Evolutionary conservation across 768 basidiomycete genomes (phyloP).

Genomic region (Panellus pusillus): DNA sequence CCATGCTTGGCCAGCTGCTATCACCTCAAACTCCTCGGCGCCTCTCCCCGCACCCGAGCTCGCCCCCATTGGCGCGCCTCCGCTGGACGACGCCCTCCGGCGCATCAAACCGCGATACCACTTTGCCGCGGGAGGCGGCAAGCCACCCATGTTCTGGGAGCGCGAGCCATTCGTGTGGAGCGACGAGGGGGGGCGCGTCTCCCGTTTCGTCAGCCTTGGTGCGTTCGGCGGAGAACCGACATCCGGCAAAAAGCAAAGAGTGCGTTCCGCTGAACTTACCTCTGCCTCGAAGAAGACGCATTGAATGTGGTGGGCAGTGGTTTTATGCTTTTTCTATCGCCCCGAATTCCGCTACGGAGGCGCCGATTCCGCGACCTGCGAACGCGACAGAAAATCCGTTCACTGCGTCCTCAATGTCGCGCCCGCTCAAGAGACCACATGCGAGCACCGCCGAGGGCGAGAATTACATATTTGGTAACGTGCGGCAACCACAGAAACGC

Average conservation of each 20-base stretch:
- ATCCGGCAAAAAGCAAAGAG: constrained; percentile 80
- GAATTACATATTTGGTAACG: constrained; percentile 71
- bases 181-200: constrained; percentile 62
- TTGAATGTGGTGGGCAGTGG: constrained; percentile 58
- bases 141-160: constrained; percentile 88
- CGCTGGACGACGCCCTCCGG: constrained; percentile 64
- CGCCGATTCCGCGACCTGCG: constrained; percentile 45
- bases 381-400: constrained; percentile 78
- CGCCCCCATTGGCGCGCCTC: constrained; percentile 45
- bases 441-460: constrained; percentile 47
- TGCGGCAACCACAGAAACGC: constrained; percentile 58
- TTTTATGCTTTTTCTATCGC: constrained; percentile 95
- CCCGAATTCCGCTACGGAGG: constrained; percentile 43
- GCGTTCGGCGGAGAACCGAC: constrained; percentile 71
- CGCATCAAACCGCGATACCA: constrained; percentile 84
- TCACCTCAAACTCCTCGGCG: constrained; percentile 61
- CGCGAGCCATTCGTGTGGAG: constrained; percentile 90
- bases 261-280: constrained; percentile 36
- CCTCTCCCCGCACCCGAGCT: constrained; percentile 50
- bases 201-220: constrained; percentile 85
- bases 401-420: constrained; percentile 34
- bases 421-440: constrained; percentile 53
- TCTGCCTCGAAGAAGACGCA: neutral
- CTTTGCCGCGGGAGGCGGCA: constrained; percentile 66
- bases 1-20: constrained; percentile 70